A percentile compares a stretch with the other conserved stretches of the same genome.
Conservation (phyloP, 2,329 filamentous ascomycete genomes). For the Dothistroma pini region DNA sequence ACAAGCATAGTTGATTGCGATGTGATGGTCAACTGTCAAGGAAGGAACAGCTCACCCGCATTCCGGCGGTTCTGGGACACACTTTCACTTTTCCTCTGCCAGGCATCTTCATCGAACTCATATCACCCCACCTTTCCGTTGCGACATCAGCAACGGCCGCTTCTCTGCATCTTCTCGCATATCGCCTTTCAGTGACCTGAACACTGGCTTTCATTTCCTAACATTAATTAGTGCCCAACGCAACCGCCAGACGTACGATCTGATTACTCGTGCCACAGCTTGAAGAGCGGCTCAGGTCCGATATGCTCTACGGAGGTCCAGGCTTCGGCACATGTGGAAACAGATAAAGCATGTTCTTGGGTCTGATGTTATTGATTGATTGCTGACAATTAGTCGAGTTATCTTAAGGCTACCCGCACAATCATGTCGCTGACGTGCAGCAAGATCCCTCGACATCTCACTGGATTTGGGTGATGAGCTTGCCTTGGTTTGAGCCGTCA, state of each 20-base stretch:
- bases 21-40: too few relatives aligned
- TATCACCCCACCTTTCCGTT: not conserved
- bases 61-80: too few relatives aligned
- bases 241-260: too few relatives aligned
- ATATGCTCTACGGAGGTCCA: not conserved
- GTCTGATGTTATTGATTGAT: not conserved
- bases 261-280: too few relatives aligned
- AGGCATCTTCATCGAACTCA: too few relatives aligned
- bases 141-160: not conserved
- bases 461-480: slow-evolving; percentile 42
- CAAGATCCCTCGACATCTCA: not conserved
- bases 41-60: too few relatives aligned
- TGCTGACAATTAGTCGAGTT: not conserved
- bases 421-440: not conserved
- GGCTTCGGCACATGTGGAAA: not conserved
- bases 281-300: too few relatives aligned
- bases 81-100: too few relatives aligned
- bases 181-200: too few relatives aligned
- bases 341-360: not conserved
- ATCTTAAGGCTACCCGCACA: not conserved
- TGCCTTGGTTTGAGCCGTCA: slow-evolving; percentile 46
- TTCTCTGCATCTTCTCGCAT: not conserved
- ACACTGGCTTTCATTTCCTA: too few relatives aligned
- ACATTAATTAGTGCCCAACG: too few relatives aligned
- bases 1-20: too few relatives aligned